Base-by-base conservation (phyloP, 1,139 yeast genomes). In the Yamadazyma diospyri region DNA sequence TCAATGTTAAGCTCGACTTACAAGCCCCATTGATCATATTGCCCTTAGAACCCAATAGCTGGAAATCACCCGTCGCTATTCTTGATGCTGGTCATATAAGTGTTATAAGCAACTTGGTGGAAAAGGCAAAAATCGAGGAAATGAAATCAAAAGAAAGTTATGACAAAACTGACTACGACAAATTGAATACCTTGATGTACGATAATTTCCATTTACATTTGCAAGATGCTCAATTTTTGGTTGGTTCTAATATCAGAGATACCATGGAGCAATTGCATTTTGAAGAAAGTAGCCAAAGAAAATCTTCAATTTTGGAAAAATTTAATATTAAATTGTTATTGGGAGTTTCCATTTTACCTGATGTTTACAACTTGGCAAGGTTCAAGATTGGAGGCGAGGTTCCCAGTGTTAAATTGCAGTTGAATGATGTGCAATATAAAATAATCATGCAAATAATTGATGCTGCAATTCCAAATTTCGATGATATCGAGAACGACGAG, bases 31-130 rank as follows among this genome's bases (percentile, higher is more conserved):
- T 94, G 42, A 78, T 94, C 18, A 84, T 92, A n/a, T 49, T 92
- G 24, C 98, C 98, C 0, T 65, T 87, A 14, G 86, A 87, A 50
- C 85, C 95, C 0, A 72, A 78, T 10, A 78, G 76, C 43, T 79
- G 86, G 78, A 71, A 82, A 26, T 79, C 97, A 0, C 94, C 97
- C 0, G 95, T 95, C 40, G 89, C 92, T 4, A 77, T 92, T 10
- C 68, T 94, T 36, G 98, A 94, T 69, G 97, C 97, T 10, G 99
- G 99, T 50, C 97, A 92, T 55, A 81, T 94, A 21, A 81, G 89
- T 47, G 78, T 92, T 6, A 62, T 70, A 2, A 86, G 96, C 54
- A 92, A 88, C 43, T 68, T 89, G 29, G 95, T 82, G 2, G 86
- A 86, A 30, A 76, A 76, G 45, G 72, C 75, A 3, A 77, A 76